Conservation (phyloP, 805 yeast genomes). For the Metschnikowia hibisci region DNA sequence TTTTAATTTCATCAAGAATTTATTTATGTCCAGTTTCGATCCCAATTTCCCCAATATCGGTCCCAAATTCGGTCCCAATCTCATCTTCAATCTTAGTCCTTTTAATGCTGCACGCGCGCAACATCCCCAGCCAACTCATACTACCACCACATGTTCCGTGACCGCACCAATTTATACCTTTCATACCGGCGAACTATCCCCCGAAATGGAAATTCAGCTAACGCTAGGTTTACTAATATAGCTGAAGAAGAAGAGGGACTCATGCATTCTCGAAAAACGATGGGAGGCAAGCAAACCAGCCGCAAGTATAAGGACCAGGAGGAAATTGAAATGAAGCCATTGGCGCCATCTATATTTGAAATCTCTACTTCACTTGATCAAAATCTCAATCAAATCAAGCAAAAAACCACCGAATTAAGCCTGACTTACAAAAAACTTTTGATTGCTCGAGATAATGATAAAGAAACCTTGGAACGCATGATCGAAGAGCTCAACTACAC, state of each 20-base stretch:
- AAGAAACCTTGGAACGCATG: constrained; percentile 65
- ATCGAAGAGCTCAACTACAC: constrained; percentile 75
- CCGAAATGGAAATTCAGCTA: constrained; percentile 34
- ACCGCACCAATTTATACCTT: constrained; percentile 85
- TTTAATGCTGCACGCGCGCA: background rate
- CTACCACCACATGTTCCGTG: constrained; percentile 65
- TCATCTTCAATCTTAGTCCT: too few relatives aligned
- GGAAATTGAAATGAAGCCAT: constrained; percentile 55
- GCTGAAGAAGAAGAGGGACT: constrained; percentile 60
- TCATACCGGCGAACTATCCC: constrained; percentile 90
- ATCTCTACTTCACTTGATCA: constrained; percentile 69
- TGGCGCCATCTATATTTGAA: constrained; percentile 79
- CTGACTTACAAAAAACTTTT: constrained; percentile 75
- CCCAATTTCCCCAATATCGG: background rate
- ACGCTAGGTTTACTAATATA: constrained; percentile 33
- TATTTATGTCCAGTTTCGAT: too few relatives aligned
- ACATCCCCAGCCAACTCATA: background rate
- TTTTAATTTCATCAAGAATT: too few relatives aligned
- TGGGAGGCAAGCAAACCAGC: background rate
- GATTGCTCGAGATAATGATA: constrained; percentile 84
- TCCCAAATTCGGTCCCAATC: background rate
- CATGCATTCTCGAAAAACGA: constrained; percentile 31
- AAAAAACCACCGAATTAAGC: constrained; percentile 56
- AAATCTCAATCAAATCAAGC: constrained; percentile 48
- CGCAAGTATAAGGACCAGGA: constrained; percentile 16